Conservation (phyloP, 2,329 filamentous ascomycete species). For the Fusarium sublunatum region DNA sequence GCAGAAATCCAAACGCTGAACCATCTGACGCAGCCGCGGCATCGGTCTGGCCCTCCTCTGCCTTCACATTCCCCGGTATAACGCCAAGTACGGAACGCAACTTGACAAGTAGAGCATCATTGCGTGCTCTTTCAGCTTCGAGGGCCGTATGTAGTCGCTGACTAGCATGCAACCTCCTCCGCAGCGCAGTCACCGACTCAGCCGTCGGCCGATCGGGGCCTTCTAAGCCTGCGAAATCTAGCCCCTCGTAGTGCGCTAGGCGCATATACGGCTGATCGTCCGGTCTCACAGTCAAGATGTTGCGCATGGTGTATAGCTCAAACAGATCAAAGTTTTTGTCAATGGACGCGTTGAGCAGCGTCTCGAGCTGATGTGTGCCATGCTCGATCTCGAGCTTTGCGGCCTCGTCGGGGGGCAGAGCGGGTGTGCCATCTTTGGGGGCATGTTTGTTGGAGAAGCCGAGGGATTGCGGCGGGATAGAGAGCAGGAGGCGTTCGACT, state of each 20-base stretch:
- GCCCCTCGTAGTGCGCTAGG: slow-evolving; percentile 84
- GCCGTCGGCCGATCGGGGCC: slow-evolving; percentile 61
- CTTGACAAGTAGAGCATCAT: slow-evolving; percentile 75
- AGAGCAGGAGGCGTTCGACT: slow-evolving; percentile 83
- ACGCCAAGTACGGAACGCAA: slow-evolving; percentile 62
- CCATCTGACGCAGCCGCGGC: slow-evolving; percentile 17
- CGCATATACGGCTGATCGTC: slow-evolving; percentile 82
- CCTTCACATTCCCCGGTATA: slow-evolving; percentile 44
- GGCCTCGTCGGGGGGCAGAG: slow-evolving; percentile 55
- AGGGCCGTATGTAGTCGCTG: slow-evolving; percentile 78
- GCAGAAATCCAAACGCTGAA: slow-evolving; percentile 67
- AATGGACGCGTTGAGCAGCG: slow-evolving; percentile 81
- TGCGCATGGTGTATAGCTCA: slow-evolving; percentile 90
- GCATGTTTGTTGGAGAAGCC: slow-evolving; percentile 74
- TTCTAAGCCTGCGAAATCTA: slow-evolving; percentile 57
- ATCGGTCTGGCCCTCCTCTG: slow-evolving; percentile 37
- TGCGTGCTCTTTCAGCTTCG: slow-evolving; percentile 75
- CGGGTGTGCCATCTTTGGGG: slow-evolving; percentile 51
- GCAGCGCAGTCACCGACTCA: slow-evolving; percentile 76
- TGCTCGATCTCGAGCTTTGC: slow-evolving; percentile 80
- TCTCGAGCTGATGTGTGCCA: slow-evolving; percentile 87
- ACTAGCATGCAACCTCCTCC: slow-evolving; percentile 81
- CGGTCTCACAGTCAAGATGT: slow-evolving; percentile 77
- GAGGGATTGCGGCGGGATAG: slow-evolving; percentile 77
- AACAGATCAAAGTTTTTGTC: slow-evolving; percentile 88